These are phyloP conservation scores for Bacidia rubella DNA, from an alignment of 495 filamentous ascomycete species.

Conservation along the genomic window DNA sequence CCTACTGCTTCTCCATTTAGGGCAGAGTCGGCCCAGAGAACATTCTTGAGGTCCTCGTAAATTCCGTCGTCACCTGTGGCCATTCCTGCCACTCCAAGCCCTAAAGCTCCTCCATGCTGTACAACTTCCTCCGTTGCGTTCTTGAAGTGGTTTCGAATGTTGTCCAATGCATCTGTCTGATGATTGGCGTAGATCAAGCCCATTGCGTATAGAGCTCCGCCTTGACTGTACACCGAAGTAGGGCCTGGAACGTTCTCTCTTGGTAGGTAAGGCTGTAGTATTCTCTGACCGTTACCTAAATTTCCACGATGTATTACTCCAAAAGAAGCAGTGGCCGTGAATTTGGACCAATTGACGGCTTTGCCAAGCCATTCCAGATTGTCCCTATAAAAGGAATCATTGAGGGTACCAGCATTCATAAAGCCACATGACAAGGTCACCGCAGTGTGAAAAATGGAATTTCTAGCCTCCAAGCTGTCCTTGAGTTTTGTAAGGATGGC, in stretches of 20 bases:
- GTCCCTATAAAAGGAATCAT: constrained; percentile 93
- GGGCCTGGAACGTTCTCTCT: constrained; percentile 47
- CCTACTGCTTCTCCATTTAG: constrained; percentile 95
- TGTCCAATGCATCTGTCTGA: constrained; percentile 79
- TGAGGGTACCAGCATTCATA: constrained; percentile 98
- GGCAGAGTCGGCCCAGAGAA: constrained; percentile 84
- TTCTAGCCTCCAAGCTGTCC: constrained; percentile 86
- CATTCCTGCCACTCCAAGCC: constrained; percentile 95
- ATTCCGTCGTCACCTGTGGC: constrained; percentile 82
- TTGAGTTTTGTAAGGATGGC: constrained; percentile 89
- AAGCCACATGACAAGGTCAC: constrained; percentile 97
- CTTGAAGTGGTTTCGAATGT: constrained; percentile 76
- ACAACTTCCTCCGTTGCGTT: constrained; percentile 85
- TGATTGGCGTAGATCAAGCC: constrained; percentile 98
- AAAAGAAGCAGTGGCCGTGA: constrained; percentile 90
- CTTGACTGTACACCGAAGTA: constrained; percentile 83
- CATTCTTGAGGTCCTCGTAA: constrained; percentile 76
- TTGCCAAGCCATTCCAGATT: constrained; percentile 98
- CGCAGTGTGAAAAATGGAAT: constrained; percentile 96
- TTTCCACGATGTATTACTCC: constrained; percentile 97
- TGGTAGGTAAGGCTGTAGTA: constrained; percentile 90
- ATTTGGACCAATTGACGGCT: constrained; percentile 99
- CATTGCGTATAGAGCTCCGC: constrained; percentile 88
- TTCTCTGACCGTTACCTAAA: constrained; percentile 77
- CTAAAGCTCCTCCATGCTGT: constrained; percentile 90